Base-by-base conservation (phyloP, 2,329 filamentous ascomycete species). In the Aspergillus texensis region DNA sequence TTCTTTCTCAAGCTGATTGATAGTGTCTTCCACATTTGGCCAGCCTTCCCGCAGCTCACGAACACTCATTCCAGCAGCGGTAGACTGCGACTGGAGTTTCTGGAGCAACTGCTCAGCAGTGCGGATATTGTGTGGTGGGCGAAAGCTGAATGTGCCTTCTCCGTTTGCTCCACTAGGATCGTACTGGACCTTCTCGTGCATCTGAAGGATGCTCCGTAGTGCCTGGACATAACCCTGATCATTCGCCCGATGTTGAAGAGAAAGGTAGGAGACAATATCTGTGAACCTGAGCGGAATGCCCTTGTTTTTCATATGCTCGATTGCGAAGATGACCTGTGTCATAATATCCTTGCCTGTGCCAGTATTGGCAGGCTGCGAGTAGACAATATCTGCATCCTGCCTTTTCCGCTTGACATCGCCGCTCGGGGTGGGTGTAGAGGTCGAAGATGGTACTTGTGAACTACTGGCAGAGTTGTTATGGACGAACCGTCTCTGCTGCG, bases 41-140 rank as follows among this genome's bases (percentile, higher is more conserved):
- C 95, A 99, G 67, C 95, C 95, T 76, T 99, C 95, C 79, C 97
- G 96, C 65, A 99, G 86, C 72, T 97, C 93, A 77, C 93, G 93
- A 66, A 98, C 92, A 43, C 85, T 85, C 60, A 98, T 87, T 14
- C 92, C 93, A 68, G 90, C 88, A 1, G 92, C 91, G 63, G 93
- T 93, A 58, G 87, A 88, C 79, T 94, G 93, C 60, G 85, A 84
- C 79, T 97, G 93, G 36, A 99, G 86, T 74, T 92, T 91, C 61
- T 86, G 87, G 60, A 96, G 87, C 60, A 99, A 86, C 71, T 93
- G 88, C 45, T 90, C 89, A 63, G 89, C 88, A 72, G 88, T 89
- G 70, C 88, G 89, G 65, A 99, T 94, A 65, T 91, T 89, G 76
- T 97, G 93, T 71, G 91, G 87, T 60, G 95, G 93, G 45, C 88